Conservation (phyloP, 2,329 filamentous ascomycete genomes). For the Fusarium burgessii region DNA sequence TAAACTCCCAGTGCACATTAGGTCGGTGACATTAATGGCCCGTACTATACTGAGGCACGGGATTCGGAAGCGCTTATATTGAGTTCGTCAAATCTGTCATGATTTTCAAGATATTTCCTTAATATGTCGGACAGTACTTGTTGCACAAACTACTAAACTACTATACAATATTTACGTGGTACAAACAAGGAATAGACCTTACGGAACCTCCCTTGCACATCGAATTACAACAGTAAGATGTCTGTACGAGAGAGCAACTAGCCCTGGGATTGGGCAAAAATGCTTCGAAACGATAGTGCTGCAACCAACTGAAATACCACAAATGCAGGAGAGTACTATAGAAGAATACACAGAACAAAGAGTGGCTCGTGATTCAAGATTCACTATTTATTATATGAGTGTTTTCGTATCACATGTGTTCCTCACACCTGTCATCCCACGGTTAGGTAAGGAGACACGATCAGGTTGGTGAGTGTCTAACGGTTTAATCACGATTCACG, state of each 20-base stretch:
- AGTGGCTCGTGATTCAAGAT: neutral
- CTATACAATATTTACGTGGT: neutral
- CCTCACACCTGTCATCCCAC: neutral
- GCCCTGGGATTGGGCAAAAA: neutral
- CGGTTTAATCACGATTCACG: neutral
- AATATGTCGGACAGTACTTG: neutral
- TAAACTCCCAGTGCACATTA: neutral
- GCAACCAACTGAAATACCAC: neutral
- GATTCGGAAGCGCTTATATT: neutral
- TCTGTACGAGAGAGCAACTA: no score
- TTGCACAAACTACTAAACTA: neutral
- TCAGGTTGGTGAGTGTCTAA: neutral
- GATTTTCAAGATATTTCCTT: neutral
- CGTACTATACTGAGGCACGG: neutral
- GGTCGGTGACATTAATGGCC: neutral
- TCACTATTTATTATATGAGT: neutral
- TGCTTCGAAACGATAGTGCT: neutral
- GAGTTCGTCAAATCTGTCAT: constrained; percentile 6
- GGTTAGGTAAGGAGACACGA: neutral
- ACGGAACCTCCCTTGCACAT: neutral
- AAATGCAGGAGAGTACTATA: neutral
- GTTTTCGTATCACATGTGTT: neutral
- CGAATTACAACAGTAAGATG: neutral
- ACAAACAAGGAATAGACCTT: neutral
- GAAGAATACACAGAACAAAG: neutral